phyloP scores from a whole-genome alignment of 345 rosid genomes.

The Cardiospermum halicacabum region DNA sequence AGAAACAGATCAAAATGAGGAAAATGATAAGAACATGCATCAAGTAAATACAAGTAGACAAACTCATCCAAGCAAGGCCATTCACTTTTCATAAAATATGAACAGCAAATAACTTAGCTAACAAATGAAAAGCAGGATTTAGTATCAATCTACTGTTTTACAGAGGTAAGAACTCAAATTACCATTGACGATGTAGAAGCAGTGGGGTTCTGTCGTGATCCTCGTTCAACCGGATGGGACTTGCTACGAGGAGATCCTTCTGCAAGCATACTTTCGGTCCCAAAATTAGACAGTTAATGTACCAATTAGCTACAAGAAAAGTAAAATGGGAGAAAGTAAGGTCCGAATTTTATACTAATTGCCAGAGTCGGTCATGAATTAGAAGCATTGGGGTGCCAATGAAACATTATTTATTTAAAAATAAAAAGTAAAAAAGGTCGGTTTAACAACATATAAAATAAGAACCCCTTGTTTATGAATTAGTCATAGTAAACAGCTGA shows the following conservation, averaged over 20 bases:
- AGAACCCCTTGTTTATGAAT: neutral
- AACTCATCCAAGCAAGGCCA: neutral
- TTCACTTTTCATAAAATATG: constrained; percentile 14
- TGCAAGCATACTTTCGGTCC: constrained; percentile 31
- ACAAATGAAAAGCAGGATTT: neutral
- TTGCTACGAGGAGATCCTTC: constrained; percentile 35
- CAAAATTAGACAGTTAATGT: constrained; percentile 16
- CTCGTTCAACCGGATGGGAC: constrained; percentile 38
- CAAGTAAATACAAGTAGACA: neutral
- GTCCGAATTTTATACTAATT: neutral
- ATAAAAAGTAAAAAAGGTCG: neutral
- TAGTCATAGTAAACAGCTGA: neutral
- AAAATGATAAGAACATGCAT: neutral
- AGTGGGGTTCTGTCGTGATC: constrained; percentile 32
- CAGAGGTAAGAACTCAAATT: constrained; percentile 8
- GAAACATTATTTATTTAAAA: no score
- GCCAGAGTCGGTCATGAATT: neutral
- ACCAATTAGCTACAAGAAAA: neutral
- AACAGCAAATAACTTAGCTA: neutral
- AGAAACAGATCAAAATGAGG: neutral
- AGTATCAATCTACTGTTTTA: neutral
- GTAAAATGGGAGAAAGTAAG: neutral
- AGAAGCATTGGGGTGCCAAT: neutral
- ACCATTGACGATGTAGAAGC: constrained; percentile 48
- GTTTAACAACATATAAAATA: neutral